A percentile compares a stretch with the other conserved stretches of the same genome.
phyloP scores from a whole-genome alignment of 2,329 filamentous ascomycete genomes.

The Blumeria hordei region DNA sequence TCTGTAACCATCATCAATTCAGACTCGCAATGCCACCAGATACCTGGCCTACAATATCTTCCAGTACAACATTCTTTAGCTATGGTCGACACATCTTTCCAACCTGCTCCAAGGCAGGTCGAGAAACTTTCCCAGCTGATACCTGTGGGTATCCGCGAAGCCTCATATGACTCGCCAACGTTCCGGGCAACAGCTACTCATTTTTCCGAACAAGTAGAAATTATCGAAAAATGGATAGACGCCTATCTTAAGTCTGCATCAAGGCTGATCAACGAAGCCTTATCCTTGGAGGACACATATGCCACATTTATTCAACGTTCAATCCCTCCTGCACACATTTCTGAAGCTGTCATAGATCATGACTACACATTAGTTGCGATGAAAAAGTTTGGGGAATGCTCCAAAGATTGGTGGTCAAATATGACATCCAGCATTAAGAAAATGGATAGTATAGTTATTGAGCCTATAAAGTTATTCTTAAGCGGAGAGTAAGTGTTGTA shows the following conservation, averaged over 20 bases:
- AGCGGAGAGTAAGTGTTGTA: conserved; percentile 29
- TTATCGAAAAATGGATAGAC: conserved; percentile 79
- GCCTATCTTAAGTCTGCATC: conserved; percentile 37
- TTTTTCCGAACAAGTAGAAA: conserved; percentile 78
- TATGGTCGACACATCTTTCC: neutral
- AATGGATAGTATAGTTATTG: conserved; percentile 51
- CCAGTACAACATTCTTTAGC: too few species aligned
- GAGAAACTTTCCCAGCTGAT: conserved; percentile 12
- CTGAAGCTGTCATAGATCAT: conserved; percentile 73
- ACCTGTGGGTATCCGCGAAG: conserved; percentile 54
- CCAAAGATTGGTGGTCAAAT: conserved; percentile 68
- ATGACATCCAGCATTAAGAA: conserved; percentile 50
- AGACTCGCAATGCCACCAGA: too few species aligned
- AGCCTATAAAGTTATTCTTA: conserved; percentile 62
- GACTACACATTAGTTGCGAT: conserved; percentile 83
- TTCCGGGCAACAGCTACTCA: conserved; percentile 73
- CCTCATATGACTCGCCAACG: conserved; percentile 83
- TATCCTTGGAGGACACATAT: conserved; percentile 55
- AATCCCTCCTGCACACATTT: conserved; percentile 46
- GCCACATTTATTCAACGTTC: conserved; percentile 53
- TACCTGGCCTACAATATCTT: too few species aligned
- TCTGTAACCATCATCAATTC: too few species aligned
- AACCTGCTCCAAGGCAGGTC: conserved; percentile 3
- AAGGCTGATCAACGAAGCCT: conserved; percentile 39
- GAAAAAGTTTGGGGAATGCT: conserved; percentile 62